Evolutionary conservation across 495 filamentous ascomycete genomes (phyloP).

Genomic region (Hypoxylon trugodes): DNA sequence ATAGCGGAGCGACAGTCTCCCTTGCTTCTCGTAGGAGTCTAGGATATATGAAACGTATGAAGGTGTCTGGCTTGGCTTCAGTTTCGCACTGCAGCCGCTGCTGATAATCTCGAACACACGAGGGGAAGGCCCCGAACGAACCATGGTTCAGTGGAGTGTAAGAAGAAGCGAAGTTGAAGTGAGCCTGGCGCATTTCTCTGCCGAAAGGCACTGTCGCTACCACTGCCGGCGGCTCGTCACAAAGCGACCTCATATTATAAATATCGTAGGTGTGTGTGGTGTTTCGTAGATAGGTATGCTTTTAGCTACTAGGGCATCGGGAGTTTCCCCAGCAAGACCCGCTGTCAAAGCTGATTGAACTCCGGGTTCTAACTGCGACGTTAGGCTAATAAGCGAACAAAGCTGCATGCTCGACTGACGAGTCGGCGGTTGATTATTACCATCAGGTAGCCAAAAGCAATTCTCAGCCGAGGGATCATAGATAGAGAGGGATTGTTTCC

Average conservation of each 20-base stretch:
- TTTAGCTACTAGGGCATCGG: too few species aligned
- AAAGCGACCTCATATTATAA: conserved; percentile 11
- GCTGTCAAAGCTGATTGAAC: not conserved
- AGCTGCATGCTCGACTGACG: too few species aligned
- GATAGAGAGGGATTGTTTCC: not conserved
- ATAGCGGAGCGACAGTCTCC: conserved; percentile 62
- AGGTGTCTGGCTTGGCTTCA: conserved; percentile 48
- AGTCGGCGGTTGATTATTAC: too few species aligned
- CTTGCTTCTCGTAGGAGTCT: conserved; percentile 67
- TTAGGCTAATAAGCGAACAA: not conserved
- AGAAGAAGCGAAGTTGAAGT: conserved; percentile 48
- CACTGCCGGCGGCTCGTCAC: conserved; percentile 8
- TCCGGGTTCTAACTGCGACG: not conserved
- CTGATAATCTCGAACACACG: conserved; percentile 43
- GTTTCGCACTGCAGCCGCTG: conserved; percentile 40
- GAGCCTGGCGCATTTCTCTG: conserved; percentile 45
- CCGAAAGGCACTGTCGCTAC: conserved; percentile 40
- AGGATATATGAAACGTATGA: conserved; percentile 65
- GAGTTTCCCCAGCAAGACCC: not conserved
- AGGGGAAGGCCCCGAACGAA: conserved; percentile 51
- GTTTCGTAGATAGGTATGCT: not conserved
- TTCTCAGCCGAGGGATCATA: not conserved
- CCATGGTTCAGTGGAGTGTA: conserved; percentile 54
- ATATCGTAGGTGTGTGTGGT: not conserved
- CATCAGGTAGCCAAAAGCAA: too few species aligned